phyloP scores from a whole-genome alignment of 169 alveolate genomes.

The Cryptosporidium meleagridis region DNA sequence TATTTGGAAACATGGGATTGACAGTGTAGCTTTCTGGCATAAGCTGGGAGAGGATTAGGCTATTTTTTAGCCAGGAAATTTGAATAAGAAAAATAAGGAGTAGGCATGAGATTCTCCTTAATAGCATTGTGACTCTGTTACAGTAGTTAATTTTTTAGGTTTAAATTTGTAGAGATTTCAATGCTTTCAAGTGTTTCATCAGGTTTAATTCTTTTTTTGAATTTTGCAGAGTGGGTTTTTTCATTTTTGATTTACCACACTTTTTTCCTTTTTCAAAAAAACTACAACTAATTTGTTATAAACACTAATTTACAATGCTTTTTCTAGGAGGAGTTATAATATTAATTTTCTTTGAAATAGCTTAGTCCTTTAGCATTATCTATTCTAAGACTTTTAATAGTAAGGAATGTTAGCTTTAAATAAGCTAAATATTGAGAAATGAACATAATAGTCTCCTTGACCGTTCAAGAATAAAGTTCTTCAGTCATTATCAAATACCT shows the following conservation, averaged over 20 bases:
- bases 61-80: not conserved
- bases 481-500: not conserved
- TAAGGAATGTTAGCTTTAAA: not conserved
- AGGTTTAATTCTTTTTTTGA: not conserved
- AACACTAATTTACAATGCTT: not conserved
- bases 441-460: not conserved
- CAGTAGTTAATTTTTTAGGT: not conserved
- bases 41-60: slow-evolving; percentile 30
- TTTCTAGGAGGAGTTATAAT: not conserved
- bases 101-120: not conserved
- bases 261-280: slow-evolving; percentile 1
- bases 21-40: slow-evolving; percentile 4
- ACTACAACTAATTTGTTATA: not conserved
- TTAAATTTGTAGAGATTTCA: not conserved
- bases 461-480: too few species aligned
- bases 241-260: slow-evolving; percentile 16
- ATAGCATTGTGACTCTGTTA: not conserved
- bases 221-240: slow-evolving; percentile 44
- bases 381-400: not conserved
- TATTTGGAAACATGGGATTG: slow-evolving; percentile 16
- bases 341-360: not conserved
- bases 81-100: not conserved
- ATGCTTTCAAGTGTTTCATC: not conserved
- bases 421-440: not conserved
- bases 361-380: not conserved